Evolutionary conservation across 2,329 filamentous ascomycete genomes (phyloP).

Genomic region (Claviceps cyperi): DNA sequence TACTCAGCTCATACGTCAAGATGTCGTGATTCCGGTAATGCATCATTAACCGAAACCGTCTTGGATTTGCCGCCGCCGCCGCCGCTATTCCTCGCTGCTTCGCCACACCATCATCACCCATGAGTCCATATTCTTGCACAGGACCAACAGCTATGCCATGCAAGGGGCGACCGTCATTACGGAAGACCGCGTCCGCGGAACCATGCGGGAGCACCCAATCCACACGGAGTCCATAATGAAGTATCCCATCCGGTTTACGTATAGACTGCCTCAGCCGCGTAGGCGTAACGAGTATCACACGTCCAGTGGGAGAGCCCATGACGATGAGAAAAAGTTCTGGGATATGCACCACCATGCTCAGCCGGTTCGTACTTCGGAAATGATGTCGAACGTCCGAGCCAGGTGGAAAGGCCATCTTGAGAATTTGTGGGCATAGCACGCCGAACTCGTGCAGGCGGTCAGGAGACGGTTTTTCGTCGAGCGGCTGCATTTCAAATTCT

Average conservation of each 20-base stretch:
- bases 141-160: slow-evolving; percentile 55
- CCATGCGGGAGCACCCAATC: slow-evolving; percentile 36
- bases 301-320: slow-evolving; percentile 50
- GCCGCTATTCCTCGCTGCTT: slow-evolving; percentile 6
- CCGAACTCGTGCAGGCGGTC: slow-evolving; percentile 14
- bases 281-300: slow-evolving; percentile 47
- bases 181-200: slow-evolving; percentile 28
- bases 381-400: slow-evolving; percentile 10
- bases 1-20: slow-evolving; percentile 51
- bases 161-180: slow-evolving; percentile 35
- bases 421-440: slow-evolving; percentile 17
- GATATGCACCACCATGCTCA: slow-evolving; percentile 50
- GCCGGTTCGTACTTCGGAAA: slow-evolving; percentile 21
- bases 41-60: slow-evolving; percentile 53
- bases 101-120: slow-evolving; percentile 2
- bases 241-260: slow-evolving; percentile 8
- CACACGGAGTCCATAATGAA: slow-evolving; percentile 33
- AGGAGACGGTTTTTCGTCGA: slow-evolving; percentile 10
- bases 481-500: slow-evolving; percentile 31
- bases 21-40: slow-evolving; percentile 59
- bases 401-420: slow-evolving; percentile 14
- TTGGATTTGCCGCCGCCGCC: slow-evolving; percentile 16
- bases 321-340: slow-evolving; percentile 56
- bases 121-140: slow-evolving; percentile 31
- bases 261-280: slow-evolving; percentile 17